Percentiles rank a stretch among this genome's conserved stretches.
phyloP scores from a whole-genome alignment of 2,329 filamentous ascomycete genomes.

The Cytospora piceae region DNA sequence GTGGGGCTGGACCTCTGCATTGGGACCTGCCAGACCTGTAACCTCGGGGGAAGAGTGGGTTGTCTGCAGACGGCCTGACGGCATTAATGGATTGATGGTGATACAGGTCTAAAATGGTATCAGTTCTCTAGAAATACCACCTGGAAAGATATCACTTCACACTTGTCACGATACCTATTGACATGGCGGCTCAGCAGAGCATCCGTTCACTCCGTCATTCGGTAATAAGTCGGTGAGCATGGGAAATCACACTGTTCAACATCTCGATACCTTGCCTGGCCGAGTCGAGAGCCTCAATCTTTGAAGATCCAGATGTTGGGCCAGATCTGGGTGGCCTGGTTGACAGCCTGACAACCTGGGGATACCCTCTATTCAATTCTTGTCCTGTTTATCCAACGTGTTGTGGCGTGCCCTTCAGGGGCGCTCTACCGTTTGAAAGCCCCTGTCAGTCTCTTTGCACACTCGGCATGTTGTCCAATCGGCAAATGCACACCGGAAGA shows the following conservation, averaged over 20 bases:
- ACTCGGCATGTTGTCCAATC: neutral
- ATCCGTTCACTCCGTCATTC: neutral
- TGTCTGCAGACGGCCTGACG: constrained; percentile 18
- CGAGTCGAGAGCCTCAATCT: neutral
- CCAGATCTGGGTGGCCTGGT: constrained; percentile 10
- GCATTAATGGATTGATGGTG: neutral
- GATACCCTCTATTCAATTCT: constrained; percentile 22
- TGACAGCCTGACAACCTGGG: constrained; percentile 1
- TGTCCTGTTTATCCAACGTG: constrained; percentile 3
- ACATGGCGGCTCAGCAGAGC: neutral
- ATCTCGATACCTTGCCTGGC: neutral
- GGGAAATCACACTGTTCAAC: neutral
- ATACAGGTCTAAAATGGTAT: neutral
- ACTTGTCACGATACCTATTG: neutral
- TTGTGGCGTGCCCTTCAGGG: neutral
- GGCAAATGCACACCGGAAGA: neutral
- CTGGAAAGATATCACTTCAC: neutral
- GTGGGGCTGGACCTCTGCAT: constrained; percentile 3
- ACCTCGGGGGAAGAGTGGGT: constrained; percentile 2
- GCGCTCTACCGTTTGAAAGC: constrained; percentile 1
- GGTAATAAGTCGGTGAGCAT: neutral
- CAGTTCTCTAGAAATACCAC: neutral
- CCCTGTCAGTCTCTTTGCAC: neutral
- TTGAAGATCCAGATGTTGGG: neutral
- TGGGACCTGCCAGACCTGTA: too few species aligned